Evolutionary conservation across 768 basidiomycete species (phyloP), one percentile per base, ranked within the genome.

Genomic region (Xanthoconium stramineum): DNA sequence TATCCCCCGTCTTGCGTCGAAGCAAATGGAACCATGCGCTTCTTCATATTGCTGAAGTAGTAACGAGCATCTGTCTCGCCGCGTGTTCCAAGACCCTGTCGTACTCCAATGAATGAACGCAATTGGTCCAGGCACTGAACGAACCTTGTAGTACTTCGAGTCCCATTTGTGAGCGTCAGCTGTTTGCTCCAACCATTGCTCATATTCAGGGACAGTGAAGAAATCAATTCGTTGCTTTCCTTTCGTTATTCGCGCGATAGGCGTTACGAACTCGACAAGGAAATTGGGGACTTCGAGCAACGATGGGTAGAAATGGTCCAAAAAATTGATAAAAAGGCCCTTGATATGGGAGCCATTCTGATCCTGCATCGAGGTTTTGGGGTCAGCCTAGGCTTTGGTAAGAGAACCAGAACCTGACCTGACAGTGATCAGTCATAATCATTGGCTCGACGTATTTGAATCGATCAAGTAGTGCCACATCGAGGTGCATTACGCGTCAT

Each of bases 401-500:
- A 39, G n/a, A 50, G 5, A 47, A 30, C 6, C 10, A 11, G 12
- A 50, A 17, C 9, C 59, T 47, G 51, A 93, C 94, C 83, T 98
- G 96, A n/a, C n/a, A n/a, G n/a, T n/a, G n/a, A 87, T 99, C 97
- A 5, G 97, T 93, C 97, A 99, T 99, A 64, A 99, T 92, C 97
- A 99, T 99, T n/a, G n/a, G n/a, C n/a, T n/a, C n/a, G 24, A 24
- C 24, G 24, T 24, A 4, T 24, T 4, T 24, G 24, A 24, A 24
- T 24, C 24, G 24, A 24, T 24, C 24, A 2, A 24, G 24, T 24
- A 24, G 4, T 24, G 24, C 24, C 24, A 24, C 4, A 24, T 24
- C 24, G 24, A 24, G 24, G 24, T 24, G 24, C 24, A 24, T 24
- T 24, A 24, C 24, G 24, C 24, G 24, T 24, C 24, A 24, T 24